Percentiles rank a stretch among this genome's conserved stretches.
Evolutionary conservation across 805 yeast genomes (phyloP).

Genomic region (Ogataea polymorpha): DNA sequence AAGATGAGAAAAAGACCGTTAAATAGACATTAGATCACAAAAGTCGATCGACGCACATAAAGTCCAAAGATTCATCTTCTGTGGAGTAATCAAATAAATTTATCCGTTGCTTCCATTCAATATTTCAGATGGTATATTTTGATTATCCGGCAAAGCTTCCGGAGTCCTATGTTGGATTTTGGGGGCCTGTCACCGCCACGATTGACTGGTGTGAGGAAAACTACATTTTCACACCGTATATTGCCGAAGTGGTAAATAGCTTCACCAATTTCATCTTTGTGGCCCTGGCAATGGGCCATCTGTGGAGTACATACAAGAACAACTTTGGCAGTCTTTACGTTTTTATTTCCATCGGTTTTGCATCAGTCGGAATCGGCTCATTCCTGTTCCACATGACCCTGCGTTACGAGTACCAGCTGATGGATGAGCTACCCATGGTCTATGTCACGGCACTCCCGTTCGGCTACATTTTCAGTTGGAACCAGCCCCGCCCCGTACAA

Average conservation of each 20-base stretch:
- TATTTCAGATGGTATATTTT: conserved; percentile 10
- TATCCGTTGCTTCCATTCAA: background rate
- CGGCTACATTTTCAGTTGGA: conserved; percentile 35
- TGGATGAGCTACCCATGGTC: conserved; percentile 97
- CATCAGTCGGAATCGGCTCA: conserved; percentile 86
- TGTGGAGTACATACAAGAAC: conserved; percentile 57
- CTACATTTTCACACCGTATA: conserved; percentile 77
- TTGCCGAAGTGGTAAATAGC: conserved; percentile 91
- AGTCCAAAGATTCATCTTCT: background rate
- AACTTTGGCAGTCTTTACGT: conserved; percentile 68
- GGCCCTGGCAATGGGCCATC: conserved; percentile 30
- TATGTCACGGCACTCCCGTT: conserved; percentile 96
- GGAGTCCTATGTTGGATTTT: conserved; percentile 31
- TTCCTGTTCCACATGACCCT: conserved; percentile 98
- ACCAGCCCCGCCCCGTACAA: conserved; percentile 19
- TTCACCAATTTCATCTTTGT: conserved; percentile 56
- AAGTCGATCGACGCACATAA: conserved; percentile 9
- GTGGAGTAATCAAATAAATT: background rate
- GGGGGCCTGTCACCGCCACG: conserved; percentile 90
- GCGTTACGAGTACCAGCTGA: conserved; percentile 79
- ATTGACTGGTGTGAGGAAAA: conserved; percentile 99
- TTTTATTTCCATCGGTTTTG: conserved; percentile 73
- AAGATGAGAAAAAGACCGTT: background rate
- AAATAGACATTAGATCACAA: background rate
- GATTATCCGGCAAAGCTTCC: conserved; percentile 18